Evolutionary conservation across 306 rosid species (phyloP), one percentile per base, ranked within the genome.

Genomic region (Vigna hirtella): DNA sequence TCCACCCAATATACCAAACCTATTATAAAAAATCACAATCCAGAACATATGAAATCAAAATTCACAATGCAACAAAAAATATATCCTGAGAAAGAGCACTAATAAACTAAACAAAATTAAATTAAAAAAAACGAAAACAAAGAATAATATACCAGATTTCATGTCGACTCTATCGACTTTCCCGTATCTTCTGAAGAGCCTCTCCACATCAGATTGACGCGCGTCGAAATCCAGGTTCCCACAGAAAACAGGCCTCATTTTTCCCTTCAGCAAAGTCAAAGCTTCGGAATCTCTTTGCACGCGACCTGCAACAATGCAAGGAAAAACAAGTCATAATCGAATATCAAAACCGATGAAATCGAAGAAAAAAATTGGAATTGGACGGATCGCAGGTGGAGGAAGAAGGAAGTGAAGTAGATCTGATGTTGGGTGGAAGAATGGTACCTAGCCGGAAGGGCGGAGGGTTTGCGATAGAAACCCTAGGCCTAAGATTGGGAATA

Each of bases 141-240:
- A 70, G 58, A 79, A 58, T 7, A 11, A 17, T 82, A 76, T 82
- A 92, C 97, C 97, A 24, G 97, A 92, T 78, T 92, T 92, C 62
- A 92, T 74, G 83, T 92, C 97, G 53, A 92, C 97, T 76, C 95
- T 84, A 43, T 92, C 97, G 61, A 92, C 93, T 84, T 87, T 92
- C 72, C 97, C 97, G 77, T 92, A 92, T 86, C 86, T 87, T 66
- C 80, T 86, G 83, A 92, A 92, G 48, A 92, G 93, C 63, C 95
- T 87, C 81, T 92, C 97, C 5, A 92, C 83, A 74, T 92, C 93
- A 13, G 91, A 86, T 55, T 92, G 97, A 57, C 93, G 86, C 3
- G 97, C 89, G 56, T 92, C 97, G 50, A 87, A 92, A 83, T 92
- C 97, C 74, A 92, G 81, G 62, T 92, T 90, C 40, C 95, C 97